Base-by-base conservation (phyloP, 2,329 filamentous ascomycete genomes). In the Fusarium longipes region DNA sequence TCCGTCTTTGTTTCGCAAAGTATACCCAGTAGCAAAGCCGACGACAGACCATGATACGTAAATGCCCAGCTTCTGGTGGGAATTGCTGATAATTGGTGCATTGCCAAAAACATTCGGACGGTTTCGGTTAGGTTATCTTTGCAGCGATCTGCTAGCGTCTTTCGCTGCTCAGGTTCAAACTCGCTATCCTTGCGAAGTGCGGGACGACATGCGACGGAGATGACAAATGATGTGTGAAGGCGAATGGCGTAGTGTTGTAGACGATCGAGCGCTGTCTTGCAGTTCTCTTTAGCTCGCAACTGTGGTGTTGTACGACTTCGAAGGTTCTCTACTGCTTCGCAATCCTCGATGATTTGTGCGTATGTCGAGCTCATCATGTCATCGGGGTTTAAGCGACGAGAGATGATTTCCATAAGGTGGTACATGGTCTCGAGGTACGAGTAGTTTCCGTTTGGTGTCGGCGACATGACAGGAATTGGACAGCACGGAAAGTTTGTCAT, bases 21-120 rank as follows among this genome's bases (percentile, higher is more conserved):
- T 49, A 90, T 88, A 17, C 87, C 87, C 10, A 90, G 83, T 5
- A 90, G 79, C 5, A 90, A 82, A 2, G 88, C 88, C 0, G 88
- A 90, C 10, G 87, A 90, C 9, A 90, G 81, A 2, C 88, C 87
- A 69, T 90, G 87, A 58, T 90, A 90, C 1, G 88, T 90, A 63
- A 90, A 90, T 0, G 88, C 87, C 88, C 88, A 90, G 57, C 86
- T 89, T 25, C 88, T 81, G 0, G 88, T 90, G 1, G 88, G 88
- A 44, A 90, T 89, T 10, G 88, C 85, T 3, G 87, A 89, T 29
- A 90, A 78, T 65, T 89, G 87, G 74, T 90, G 87, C 88, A 90
- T 90, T 17, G 87, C 86, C 22, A 90, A 79, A 72, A 90, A 90
- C 87, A 90, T 90, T 38, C 86, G 84, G 12, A 90, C 87, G 14